Base-by-base conservation (phyloP, 768 basidiomycete genomes). In the Mycena capillaripes region DNA sequence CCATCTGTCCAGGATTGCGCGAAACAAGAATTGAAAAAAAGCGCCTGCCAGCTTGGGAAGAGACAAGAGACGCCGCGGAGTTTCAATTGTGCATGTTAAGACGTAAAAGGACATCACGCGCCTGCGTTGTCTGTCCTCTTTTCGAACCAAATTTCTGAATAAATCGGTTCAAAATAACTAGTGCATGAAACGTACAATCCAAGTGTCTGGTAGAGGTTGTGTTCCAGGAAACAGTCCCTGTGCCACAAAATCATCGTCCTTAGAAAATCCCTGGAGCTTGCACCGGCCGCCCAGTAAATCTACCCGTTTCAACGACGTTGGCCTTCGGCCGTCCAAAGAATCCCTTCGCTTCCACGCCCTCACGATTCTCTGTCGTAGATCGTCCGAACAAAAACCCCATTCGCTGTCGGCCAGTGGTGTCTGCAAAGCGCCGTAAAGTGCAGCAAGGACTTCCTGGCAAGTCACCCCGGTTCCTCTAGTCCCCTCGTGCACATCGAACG, bases 261-360 rank as follows among this genome's bases (percentile, higher is more conserved):
- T 46, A 42, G 50, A 65, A 55, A 73, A 69, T 29, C 67, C 67
- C 32, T 65, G 62, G 36, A 72, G 53, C 48, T 52, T 68, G 40
- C 66, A 72, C 19, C 66, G 52, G 9, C 58, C 25, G n/a, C 66
- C 71, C 23, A 72, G 25, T n/a, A 72, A 38, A 63, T 72, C 71
- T 30, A 69, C 72, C 4, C 67, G 72, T 27, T 69, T 63, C 46
- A 73, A 21, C 12, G 23, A n/a, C 8, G 59, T 29, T 19, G 23
- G 10, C 9, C 34, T 25, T n/a, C 52, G 36, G n/a, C 62, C 42
- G 27, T 50, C 52, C 38, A 63, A n/a, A 1, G 56, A 27, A 5
- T 58, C 60, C 30, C 72, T 25, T 0, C 56, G 67, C 50, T 56
- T 61, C 72, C 72, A 69, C 0, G 67, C 66, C 30, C 50, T 12